phyloP scores from a whole-genome alignment of 768 basidiomycete genomes.

The Hygrophoropsis aurantiaca region DNA sequence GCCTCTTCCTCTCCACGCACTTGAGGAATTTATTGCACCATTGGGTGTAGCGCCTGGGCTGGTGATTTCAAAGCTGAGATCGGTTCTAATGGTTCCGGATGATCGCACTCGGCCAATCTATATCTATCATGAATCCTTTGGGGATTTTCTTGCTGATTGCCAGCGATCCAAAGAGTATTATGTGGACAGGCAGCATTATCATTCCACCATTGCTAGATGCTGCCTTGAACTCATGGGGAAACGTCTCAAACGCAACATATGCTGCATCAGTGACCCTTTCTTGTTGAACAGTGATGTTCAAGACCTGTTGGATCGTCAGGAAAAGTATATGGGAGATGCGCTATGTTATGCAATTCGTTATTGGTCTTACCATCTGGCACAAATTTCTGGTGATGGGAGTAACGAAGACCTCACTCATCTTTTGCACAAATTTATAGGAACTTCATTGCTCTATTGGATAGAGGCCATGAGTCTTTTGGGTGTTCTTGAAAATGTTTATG shows the following conservation, averaged over 20 bases:
- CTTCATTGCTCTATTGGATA: conserved; percentile 15
- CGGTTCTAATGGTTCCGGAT: conserved; percentile 14
- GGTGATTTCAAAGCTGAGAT: conserved; percentile 14
- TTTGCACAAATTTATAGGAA: conserved; percentile 11
- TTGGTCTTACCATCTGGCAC: conserved; percentile 16
- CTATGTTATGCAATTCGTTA: conserved; percentile 16
- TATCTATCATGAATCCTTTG: conserved; percentile 20
- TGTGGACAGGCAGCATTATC: conserved; percentile 9
- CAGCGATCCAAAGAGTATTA: conserved; percentile 14
- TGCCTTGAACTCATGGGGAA: conserved; percentile 14
- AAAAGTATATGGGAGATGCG: conserved; percentile 9
- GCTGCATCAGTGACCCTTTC: conserved; percentile 14
- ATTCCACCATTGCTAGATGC: conserved; percentile 11
- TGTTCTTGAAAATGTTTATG: conserved; percentile 12
- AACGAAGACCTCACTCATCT: conserved; percentile 6
- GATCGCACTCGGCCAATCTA: conserved; percentile 12
- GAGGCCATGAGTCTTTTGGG: conserved; percentile 16
- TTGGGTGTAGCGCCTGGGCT: conserved; percentile 14
- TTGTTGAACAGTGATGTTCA: conserved; percentile 13
- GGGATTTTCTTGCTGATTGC: conserved; percentile 16
- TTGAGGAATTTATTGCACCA: conserved; percentile 8
- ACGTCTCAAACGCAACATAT: conserved; percentile 13
- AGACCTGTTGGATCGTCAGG: conserved; percentile 9
- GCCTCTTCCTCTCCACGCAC: conserved; percentile 9
- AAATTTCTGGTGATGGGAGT: conserved; percentile 7